Conservation (phyloP, 108 stramenopile genomes). For the Nitzschia inconspicua region DNA sequence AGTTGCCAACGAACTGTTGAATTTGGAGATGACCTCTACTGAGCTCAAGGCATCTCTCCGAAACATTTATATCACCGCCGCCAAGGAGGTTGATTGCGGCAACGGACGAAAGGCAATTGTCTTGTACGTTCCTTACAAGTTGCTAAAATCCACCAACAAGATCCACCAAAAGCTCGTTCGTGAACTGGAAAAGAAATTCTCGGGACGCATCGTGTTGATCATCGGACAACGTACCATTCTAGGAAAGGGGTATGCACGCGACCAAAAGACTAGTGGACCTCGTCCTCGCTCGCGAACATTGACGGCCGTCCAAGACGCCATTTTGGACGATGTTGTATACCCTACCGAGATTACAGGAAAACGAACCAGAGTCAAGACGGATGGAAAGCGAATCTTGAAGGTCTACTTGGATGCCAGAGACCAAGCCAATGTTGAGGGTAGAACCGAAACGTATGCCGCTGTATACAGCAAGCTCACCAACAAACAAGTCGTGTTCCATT, state of each 20-base stretch:
- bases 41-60: slow-evolving; percentile 86
- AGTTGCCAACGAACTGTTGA: slow-evolving; percentile 97
- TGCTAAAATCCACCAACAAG: slow-evolving; percentile 94
- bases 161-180: slow-evolving; percentile 95
- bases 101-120: slow-evolving; percentile 93
- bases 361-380: slow-evolving; percentile 96
- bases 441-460: slow-evolving; percentile 94
- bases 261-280: slow-evolving; percentile 87
- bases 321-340: slow-evolving; percentile 98
- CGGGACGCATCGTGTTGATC: slow-evolving; percentile 94
- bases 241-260: slow-evolving; percentile 90
- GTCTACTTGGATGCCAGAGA: slow-evolving; percentile 97
- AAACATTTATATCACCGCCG: slow-evolving; percentile 96
- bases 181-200: slow-evolving; percentile 99
- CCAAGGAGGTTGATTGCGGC: slow-evolving; percentile 95
- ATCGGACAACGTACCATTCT: slow-evolving; percentile 98
- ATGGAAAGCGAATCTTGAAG: slow-evolving; percentile 95
- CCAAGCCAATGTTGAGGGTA: slow-evolving; percentile 94
- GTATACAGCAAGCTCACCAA: slow-evolving; percentile 99
- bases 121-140: slow-evolving; percentile 96
- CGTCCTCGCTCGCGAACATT: slow-evolving; percentile 97
- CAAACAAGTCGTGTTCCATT: slow-evolving; percentile 94
- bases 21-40: slow-evolving; percentile 92
- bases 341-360: slow-evolving; percentile 99
- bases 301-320: slow-evolving; percentile 97